Conservation (phyloP, 805 yeast genomes). For the Kazachstania africana region DNA sequence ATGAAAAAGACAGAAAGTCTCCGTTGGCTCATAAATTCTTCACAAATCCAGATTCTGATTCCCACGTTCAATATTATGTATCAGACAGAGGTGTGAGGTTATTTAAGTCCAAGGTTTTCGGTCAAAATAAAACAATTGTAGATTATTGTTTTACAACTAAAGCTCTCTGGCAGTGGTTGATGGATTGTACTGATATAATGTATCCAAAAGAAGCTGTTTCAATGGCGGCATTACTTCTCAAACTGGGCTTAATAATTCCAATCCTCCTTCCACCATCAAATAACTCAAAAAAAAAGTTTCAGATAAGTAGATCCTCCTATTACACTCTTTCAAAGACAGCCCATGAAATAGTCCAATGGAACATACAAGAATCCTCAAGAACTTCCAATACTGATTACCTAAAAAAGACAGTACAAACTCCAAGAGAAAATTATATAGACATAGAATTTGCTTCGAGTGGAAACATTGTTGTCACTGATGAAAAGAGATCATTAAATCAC, state of each 20-base stretch:
- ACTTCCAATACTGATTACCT: slow-evolving; percentile 1
- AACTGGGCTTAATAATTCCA: slow-evolving; percentile 36
- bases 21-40: slow-evolving; percentile 71
- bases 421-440: slow-evolving; percentile 1
- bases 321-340: slow-evolving; percentile 37
- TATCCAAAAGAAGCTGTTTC: slow-evolving; percentile 40
- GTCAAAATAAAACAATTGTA: slow-evolving; percentile 16
- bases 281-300: slow-evolving; percentile 20
- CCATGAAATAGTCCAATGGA: slow-evolving; percentile 26
- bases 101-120: slow-evolving; percentile 33
- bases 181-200: slow-evolving; percentile 76
- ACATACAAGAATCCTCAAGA: slow-evolving; percentile 4
- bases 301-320: slow-evolving; percentile 28
- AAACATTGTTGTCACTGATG: slow-evolving; percentile 9
- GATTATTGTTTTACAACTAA: slow-evolving; percentile 59
- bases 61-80: slow-evolving; percentile 69
- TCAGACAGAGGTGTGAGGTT: slow-evolving; percentile 55
- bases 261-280: slow-evolving; percentile 29
- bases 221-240: slow-evolving; percentile 39
- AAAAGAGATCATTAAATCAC: slow-evolving; percentile 1
- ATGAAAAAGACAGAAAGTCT: slow-evolving; percentile 27
- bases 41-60: slow-evolving; percentile 80
- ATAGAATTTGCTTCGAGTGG: slow-evolving; percentile 1
- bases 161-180: slow-evolving; percentile 73
- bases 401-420: slow-evolving; percentile 2